Percentiles rank a stretch among this genome's conserved stretches.
These are phyloP conservation scores for Kluyveromyces marxianus DNA, from an alignment of 1,139 yeast genomes.

Conservation along the genomic window DNA sequence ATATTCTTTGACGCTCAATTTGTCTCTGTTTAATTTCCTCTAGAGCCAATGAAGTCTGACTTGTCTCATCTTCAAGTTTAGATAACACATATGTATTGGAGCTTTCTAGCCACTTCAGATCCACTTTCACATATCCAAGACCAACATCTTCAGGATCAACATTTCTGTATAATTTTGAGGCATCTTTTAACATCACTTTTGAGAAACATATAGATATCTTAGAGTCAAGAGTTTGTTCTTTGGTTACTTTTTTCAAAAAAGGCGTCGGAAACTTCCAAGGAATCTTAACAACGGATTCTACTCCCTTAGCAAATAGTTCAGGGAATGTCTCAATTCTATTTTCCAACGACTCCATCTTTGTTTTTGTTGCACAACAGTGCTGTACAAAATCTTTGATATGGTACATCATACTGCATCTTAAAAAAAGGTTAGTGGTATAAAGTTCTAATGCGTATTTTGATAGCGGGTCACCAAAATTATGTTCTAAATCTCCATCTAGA, in stretches of 20 bases:
- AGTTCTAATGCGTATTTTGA: conserved; percentile 9
- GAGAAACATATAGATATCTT: conserved; percentile 11
- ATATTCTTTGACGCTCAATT: conserved; percentile 5
- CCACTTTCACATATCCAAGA: conserved; percentile 4
- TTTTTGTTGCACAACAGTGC: conserved; percentile 1
- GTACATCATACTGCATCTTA: conserved; percentile 10
- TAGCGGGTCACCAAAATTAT: conserved; percentile 5
- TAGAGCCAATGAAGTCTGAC: conserved; percentile 7
- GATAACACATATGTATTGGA: conserved; percentile 7
- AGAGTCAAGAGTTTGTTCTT: conserved; percentile 12
- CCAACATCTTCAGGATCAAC: conserved; percentile 3
- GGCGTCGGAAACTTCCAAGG: conserved; percentile 16
- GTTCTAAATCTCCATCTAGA: conserved; percentile 3
- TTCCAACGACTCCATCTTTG: conserved; percentile 4
- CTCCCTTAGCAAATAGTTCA: conserved; percentile 8
- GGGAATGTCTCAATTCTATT: conserved; percentile 2
- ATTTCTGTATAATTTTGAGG: neutral
- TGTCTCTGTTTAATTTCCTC: conserved; percentile 6
- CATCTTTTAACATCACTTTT: conserved; percentile 9
- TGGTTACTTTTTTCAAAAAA: neutral
- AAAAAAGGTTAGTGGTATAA: conserved; percentile 10
- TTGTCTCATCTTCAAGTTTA: conserved; percentile 14
- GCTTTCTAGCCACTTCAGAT: conserved; percentile 6
- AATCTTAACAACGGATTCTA: conserved; percentile 13
- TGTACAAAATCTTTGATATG: conserved; percentile 10